A percentile compares a stretch with the other conserved stretches of the same genome.
Evolutionary conservation across 345 rosid genomes (phyloP).

Genomic region (Eucalyptus urophylla): DNA sequence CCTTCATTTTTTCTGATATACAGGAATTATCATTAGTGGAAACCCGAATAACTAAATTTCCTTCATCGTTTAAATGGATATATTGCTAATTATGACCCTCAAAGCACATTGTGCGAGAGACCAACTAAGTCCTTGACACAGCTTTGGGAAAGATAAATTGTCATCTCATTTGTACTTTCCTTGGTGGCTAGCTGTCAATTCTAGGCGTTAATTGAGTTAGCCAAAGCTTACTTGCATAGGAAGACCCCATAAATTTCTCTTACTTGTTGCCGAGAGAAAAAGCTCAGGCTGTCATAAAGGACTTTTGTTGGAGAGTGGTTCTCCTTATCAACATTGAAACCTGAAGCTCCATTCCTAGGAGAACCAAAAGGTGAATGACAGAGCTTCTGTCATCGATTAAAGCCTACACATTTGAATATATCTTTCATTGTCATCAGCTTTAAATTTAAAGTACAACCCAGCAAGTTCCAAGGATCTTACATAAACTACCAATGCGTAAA

Average conservation of each 20-base stretch:
- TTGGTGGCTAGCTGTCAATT: neutral
- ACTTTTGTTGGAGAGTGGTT: rapidly evolving
- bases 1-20: neutral
- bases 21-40: neutral
- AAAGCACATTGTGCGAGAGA: neutral
- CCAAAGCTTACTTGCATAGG: rapidly evolving
- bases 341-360: neutral
- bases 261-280: neutral
- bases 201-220: neutral
- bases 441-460: too few relatives aligned
- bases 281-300: neutral
- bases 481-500: too few relatives aligned
- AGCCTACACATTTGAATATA: neutral
- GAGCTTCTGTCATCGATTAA: neutral
- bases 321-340: neutral
- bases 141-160: rapidly evolving
- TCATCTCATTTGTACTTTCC: neutral
- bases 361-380: neutral
- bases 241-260: neutral
- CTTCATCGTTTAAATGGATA: neutral
- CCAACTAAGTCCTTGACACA: rapidly evolving
- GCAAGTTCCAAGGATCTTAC: too few relatives aligned
- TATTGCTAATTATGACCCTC: neutral
- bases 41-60: neutral
- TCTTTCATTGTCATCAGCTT: too few relatives aligned